Percentiles rank a stretch among this genome's conserved stretches.
Evolutionary conservation across 495 filamentous ascomycete species (phyloP).

Genomic region (Aspergillus nidulans): DNA sequence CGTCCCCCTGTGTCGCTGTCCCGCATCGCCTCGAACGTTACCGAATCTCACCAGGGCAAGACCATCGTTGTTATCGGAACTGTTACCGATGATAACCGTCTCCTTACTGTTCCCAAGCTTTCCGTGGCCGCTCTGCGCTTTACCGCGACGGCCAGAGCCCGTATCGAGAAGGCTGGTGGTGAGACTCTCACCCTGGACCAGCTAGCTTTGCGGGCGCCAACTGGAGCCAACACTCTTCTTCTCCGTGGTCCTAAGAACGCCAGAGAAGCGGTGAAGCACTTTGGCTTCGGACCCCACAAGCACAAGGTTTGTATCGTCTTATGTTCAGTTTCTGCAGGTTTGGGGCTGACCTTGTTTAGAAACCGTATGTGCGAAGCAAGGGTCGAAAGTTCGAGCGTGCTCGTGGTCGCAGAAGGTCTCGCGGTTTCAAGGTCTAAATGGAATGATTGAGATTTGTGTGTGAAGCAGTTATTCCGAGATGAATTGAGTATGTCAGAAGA

Average conservation of each 20-base stretch:
- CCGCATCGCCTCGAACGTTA: slow-evolving; percentile 66
- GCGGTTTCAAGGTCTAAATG: slow-evolving; percentile 96
- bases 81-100: slow-evolving; percentile 94
- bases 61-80: slow-evolving; percentile 89
- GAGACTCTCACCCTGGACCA: slow-evolving; percentile 94
- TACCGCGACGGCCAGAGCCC: slow-evolving; percentile 89
- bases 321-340: neutral
- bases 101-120: slow-evolving; percentile 83
- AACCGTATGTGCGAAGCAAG: slow-evolving; percentile 96
- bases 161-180: slow-evolving; percentile 88
- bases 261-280: slow-evolving; percentile 97
- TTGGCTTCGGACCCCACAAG: slow-evolving; percentile 94
- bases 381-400: slow-evolving; percentile 98
- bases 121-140: slow-evolving; percentile 89
- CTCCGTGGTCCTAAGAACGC: slow-evolving; percentile 96
- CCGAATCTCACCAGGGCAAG: slow-evolving; percentile 71
- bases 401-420: slow-evolving; percentile 92
- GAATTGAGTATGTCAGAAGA: neutral
- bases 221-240: slow-evolving; percentile 89
- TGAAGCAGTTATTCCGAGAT: slow-evolving; percentile 2
- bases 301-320: slow-evolving; percentile 64
- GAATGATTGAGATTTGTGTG: slow-evolving; percentile 7
- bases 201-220: slow-evolving; percentile 87
- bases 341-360: slow-evolving; percentile 47
- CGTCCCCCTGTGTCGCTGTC: slow-evolving; percentile 91